Evolutionary conservation across 176 grass and related monocot species (phyloP), one percentile per base, ranked within the genome.

Genomic region (Musa acuminata): DNA sequence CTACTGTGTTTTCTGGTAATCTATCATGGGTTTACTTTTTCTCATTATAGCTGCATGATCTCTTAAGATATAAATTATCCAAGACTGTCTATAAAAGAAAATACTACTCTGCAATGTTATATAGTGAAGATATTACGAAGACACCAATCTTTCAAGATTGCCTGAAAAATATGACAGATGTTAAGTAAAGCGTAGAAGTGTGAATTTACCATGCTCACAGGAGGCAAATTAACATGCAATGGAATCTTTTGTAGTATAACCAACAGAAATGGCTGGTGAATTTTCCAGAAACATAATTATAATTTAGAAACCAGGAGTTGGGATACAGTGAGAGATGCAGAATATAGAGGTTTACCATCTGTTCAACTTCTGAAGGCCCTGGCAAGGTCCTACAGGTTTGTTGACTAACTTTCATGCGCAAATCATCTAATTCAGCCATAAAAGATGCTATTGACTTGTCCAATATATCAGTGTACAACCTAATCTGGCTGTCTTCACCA

Each of bases 291-390:
- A n/a, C 57, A 20, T 19, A 60, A n/a, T 60, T 17, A 60, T 7
- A 60, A 60, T 49, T 49, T 8, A 49, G 55, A 62, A 43, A 43
- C 35, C n/a, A n/a, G n/a, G n/a, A n/a, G n/a, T n/a, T n/a, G n/a
- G n/a, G n/a, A n/a, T n/a, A n/a, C n/a, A n/a, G n/a, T n/a, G n/a
- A n/a, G 59, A 82, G 48, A 75, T 19, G 51, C 64, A 70, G 60
- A 67, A 52, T 55, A 52, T 80, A 51, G 58, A 79, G 12, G 58
- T n/a, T 48, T 81, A 98, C 95, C 90, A 83, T 79, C 82, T 89
- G 90, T 64, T 93, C 95, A 62, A 93, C 90, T 84, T 98, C 95
- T 64, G 81, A 87, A 89, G 88, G 78, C 53, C 83, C 82, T 69
- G 81, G 75, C 27, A 85, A 84, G 67, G 79, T 91, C 54, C 83